Evolutionary conservation across 176 grass and related monocot genomes (phyloP).

Genomic region (Bromus sterilis): DNA sequence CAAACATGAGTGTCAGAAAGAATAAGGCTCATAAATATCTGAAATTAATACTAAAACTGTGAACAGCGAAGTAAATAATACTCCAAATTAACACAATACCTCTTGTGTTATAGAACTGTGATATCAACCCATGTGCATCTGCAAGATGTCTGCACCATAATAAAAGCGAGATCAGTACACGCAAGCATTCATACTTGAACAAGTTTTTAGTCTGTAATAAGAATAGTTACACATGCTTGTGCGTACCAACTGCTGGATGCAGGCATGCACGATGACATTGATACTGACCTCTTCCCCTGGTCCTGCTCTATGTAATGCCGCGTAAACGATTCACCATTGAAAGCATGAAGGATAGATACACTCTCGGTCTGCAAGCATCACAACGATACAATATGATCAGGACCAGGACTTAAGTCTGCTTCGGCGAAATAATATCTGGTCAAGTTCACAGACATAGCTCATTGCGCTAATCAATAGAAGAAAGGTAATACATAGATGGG

Average conservation of each 20-base stretch:
- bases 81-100: not conserved
- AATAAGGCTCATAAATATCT: not conserved
- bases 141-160: slow-evolving; percentile 21
- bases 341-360: slow-evolving; percentile 42
- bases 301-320: slow-evolving; percentile 42
- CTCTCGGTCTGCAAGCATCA: slow-evolving; percentile 30
- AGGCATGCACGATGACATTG: not conserved
- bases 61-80: not conserved
- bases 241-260: not conserved
- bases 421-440: not conserved
- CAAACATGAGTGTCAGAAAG: not conserved
- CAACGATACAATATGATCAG: not conserved
- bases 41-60: not conserved
- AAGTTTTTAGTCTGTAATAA: not conserved
- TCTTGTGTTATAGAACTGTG: slow-evolving; percentile 35
- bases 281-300: slow-evolving; percentile 32
- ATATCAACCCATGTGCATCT: slow-evolving; percentile 21
- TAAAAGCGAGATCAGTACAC: not conserved
- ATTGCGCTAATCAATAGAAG: not conserved
- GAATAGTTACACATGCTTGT: not conserved
- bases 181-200: not conserved
- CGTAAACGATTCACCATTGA: slow-evolving; percentile 41
- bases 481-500: not conserved
- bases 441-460: not conserved
- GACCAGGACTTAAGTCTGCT: not conserved